Percentiles rank a stretch among this genome's conserved stretches.
Conservation (phyloP, 192 early-diverging fungal genomes). For the Polychytrium aggregatum region DNA sequence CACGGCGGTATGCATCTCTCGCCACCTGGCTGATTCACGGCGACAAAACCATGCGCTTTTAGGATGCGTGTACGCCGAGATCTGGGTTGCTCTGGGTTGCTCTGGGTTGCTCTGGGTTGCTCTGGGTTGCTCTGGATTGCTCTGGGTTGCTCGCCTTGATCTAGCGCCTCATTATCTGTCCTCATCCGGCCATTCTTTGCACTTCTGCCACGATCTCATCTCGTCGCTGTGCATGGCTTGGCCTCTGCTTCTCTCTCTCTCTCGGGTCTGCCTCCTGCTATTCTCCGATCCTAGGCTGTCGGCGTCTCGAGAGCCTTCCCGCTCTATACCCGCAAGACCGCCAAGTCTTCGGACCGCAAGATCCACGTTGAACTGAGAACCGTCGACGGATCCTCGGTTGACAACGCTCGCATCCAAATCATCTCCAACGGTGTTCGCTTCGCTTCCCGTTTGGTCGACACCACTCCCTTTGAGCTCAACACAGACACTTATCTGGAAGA, state of each 20-base stretch:
- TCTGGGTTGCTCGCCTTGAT: no score
- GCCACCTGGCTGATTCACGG: not conserved
- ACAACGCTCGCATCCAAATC: not conserved
- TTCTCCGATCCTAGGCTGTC: no score
- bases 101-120: no score
- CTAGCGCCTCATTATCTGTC: conserved; percentile 5
- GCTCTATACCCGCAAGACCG: conserved; percentile 16
- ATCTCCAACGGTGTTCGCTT: conserved; percentile 14
- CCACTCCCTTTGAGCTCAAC: conserved; percentile 31
- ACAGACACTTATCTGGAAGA: conserved; percentile 25
- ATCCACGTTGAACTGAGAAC: conserved; percentile 16
- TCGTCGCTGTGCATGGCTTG: no score
- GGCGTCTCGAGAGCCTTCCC: conserved; percentile 26
- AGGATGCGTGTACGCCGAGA: no score
- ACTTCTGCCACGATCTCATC: no score
- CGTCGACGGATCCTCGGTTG: not conserved
- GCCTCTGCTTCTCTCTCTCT: conserved; percentile 1
- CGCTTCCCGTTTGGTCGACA: conserved; percentile 30
- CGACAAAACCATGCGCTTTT: conserved; percentile 1
- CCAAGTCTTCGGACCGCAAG: conserved; percentile 4
- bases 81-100: no score
- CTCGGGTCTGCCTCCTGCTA: conserved; percentile 1
- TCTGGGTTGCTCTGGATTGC: no score
- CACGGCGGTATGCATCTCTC: conserved; percentile 5
- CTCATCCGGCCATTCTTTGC: no score